phyloP scores from a whole-genome alignment of 2,329 filamentous ascomycete species.

The Endocalyx cinctus region DNA sequence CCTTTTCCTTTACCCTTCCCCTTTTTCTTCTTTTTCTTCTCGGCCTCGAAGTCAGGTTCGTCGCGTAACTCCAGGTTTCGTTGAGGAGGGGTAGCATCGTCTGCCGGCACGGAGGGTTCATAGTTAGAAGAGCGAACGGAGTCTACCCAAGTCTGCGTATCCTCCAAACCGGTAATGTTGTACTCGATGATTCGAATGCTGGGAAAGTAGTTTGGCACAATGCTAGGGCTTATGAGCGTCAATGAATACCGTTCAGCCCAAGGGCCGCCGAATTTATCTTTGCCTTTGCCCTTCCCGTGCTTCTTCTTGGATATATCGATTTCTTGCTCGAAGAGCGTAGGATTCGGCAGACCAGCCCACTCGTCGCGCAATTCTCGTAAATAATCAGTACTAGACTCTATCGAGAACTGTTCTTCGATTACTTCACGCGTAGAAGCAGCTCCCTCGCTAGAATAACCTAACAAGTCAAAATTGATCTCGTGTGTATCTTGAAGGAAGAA shows the following conservation, averaged over 20 bases:
- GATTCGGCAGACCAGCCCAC: slow-evolving; percentile 73
- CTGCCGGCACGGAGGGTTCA: too few species aligned
- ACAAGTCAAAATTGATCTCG: slow-evolving; percentile 60
- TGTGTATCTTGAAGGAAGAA: slow-evolving; percentile 87
- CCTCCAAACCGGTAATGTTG: slow-evolving; percentile 76
- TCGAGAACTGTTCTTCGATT: slow-evolving; percentile 52
- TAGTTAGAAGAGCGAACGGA: slow-evolving; percentile 8
- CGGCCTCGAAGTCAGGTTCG: slow-evolving; percentile 20
- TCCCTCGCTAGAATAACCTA: slow-evolving; percentile 26
- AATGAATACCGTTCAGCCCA: slow-evolving; percentile 84
- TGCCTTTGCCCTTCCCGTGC: slow-evolving; percentile 50
- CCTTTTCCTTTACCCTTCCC: slow-evolving; percentile 38
- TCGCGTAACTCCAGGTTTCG: slow-evolving; percentile 17
- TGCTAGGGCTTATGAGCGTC: slow-evolving; percentile 74
- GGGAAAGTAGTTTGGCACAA: slow-evolving; percentile 91
- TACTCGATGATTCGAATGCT: slow-evolving; percentile 90
- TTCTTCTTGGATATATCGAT: slow-evolving; percentile 32
- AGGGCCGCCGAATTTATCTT: slow-evolving; percentile 64
- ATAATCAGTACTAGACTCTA: slow-evolving; percentile 71
- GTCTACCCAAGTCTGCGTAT: slow-evolving; percentile 41
- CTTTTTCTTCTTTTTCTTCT: slow-evolving; percentile 39
- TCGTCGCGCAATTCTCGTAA: slow-evolving; percentile 68
- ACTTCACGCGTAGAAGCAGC: slow-evolving; percentile 26
- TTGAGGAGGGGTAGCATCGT: slow-evolving; percentile 1
- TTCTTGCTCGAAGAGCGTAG: slow-evolving; percentile 24